Evolutionary conservation across 108 stramenopile species (phyloP).

Genomic region (Schizochytrium sp.): DNA sequence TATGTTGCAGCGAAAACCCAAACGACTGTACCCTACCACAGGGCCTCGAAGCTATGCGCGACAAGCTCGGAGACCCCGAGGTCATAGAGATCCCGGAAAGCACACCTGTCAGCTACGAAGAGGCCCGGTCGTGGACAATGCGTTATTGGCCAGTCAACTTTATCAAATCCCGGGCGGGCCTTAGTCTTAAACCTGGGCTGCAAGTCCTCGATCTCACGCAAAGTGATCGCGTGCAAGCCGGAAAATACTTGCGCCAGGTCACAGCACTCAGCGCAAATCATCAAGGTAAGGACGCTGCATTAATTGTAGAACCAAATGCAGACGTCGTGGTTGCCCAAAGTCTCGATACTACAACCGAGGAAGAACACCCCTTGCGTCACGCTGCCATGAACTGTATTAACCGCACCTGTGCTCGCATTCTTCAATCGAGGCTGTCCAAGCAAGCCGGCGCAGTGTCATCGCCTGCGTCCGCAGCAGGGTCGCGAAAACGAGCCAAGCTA

Average conservation of each 20-base stretch:
- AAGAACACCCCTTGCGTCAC: neutral
- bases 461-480: too few species aligned
- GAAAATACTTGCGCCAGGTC: too few species aligned
- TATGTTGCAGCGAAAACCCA: neutral
- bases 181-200: neutral
- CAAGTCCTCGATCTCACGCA: neutral
- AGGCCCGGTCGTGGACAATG: neutral
- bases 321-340: neutral
- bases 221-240: neutral
- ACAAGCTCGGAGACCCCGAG: neutral
- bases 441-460: too few species aligned
- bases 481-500: too few species aligned
- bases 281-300: neutral
- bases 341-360: neutral
- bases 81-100: neutral
- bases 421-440: neutral
- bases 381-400: slow-evolving; percentile 14
- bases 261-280: neutral
- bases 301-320: neutral
- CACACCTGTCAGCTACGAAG: neutral
- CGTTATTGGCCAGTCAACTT: neutral
- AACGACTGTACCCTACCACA: neutral
- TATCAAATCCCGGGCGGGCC: neutral
- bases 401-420: neutral
- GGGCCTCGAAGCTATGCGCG: neutral